A percentile compares a stretch with the other conserved stretches of the same genome.
These are phyloP conservation scores for Cyberlindnera mrakii DNA, from an alignment of 805 yeast species.

Conservation along the genomic window DNA sequence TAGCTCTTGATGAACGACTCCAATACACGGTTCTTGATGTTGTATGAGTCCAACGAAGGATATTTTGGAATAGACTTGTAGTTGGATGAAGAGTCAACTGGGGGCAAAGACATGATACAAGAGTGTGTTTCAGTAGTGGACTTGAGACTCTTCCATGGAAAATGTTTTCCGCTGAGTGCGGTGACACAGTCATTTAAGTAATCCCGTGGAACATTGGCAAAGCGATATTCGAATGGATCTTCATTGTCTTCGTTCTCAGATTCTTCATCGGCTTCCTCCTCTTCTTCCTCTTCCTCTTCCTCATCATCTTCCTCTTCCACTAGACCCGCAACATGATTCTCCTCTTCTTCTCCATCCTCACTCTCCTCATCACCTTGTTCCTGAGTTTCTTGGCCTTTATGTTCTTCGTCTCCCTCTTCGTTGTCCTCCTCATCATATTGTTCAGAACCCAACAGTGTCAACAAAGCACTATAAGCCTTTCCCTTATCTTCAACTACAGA, in stretches of 20 bases:
- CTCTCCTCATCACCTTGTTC: conserved; percentile 11
- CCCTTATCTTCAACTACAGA: conserved; percentile 29
- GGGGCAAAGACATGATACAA: conserved; percentile 22
- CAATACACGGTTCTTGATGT: conserved; percentile 40
- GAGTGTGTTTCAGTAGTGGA: conserved; percentile 14
- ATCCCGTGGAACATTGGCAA: conserved; percentile 39
- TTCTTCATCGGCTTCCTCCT: conserved; percentile 25
- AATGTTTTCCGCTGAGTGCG: conserved; percentile 22
- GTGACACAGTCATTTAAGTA: conserved; percentile 32
- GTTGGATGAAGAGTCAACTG: conserved; percentile 11
- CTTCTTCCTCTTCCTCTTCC: conserved; percentile 17
- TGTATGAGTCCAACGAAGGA: conserved; percentile 28
- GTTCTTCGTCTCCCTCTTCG: conserved; percentile 9
- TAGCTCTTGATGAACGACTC: conserved; percentile 21
- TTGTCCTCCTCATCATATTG: conserved; percentile 25
- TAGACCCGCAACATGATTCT: conserved; percentile 19
- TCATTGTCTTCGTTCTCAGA: conserved; percentile 32
- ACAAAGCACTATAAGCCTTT: conserved; percentile 59
- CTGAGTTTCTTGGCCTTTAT: conserved; percentile 11
- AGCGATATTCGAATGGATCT: conserved; percentile 80
- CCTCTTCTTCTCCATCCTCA: conserved; percentile 23
- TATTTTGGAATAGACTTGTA: conserved; percentile 17
- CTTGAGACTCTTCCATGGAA: conserved; percentile 24
- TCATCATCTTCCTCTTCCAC: conserved; percentile 18
- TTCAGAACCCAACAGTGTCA: conserved; percentile 53